Evolutionary conservation across 129 eudicot species (phyloP), one percentile per base, ranked within the genome.

Genomic region (Helichrysum umbraculigerum): DNA sequence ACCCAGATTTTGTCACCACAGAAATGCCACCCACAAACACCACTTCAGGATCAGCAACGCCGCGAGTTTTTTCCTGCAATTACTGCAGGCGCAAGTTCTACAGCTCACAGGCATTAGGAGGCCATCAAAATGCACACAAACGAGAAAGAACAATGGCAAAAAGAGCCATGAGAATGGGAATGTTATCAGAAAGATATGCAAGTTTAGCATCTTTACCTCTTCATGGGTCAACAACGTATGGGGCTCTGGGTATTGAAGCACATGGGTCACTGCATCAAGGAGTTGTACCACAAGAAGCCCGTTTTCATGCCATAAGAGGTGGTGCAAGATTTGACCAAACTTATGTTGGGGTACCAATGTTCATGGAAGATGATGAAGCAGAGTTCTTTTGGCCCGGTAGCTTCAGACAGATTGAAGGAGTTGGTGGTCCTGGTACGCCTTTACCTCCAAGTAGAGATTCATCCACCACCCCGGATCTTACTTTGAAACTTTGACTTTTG

Each of bases 91-190:
- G 98, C 68, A 90, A 93, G 59, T 93, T 93, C 73, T 90, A 88
- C 77, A 93, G 96, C 86, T 90, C 98, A 10, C 98, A 93, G 74
- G 98, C 98, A 17, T 71, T 93, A n/a, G 98, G 96, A 17, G 98
- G 98, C 22, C 98, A 93, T 75, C 98, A 93, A 54, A 93, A 93
- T 29, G 98, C 98, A 10, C 98, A 93, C 84, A 93, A 93, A 77
- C 79, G 95, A 39, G 98, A 93, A 63, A 75, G 98, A 79, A 93
- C 95, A 42, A 78, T 93, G 57, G 96, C 96, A 6, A 93, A 90
- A 69, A 76, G 96, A 74, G 98, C 95, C 1, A 88, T 90, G 95
- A 74, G 89, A 12, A 84, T 90, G 88, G 88, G 90, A 7, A 82
- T 88, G 91, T 64, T 90, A 32, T 88, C 96, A 0, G 90, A 92